A percentile compares a stretch with the other conserved stretches of the same genome.
These are phyloP conservation scores for Serendipita sp. DNA, from an alignment of 768 basidiomycete species.

Conservation along the genomic window DNA sequence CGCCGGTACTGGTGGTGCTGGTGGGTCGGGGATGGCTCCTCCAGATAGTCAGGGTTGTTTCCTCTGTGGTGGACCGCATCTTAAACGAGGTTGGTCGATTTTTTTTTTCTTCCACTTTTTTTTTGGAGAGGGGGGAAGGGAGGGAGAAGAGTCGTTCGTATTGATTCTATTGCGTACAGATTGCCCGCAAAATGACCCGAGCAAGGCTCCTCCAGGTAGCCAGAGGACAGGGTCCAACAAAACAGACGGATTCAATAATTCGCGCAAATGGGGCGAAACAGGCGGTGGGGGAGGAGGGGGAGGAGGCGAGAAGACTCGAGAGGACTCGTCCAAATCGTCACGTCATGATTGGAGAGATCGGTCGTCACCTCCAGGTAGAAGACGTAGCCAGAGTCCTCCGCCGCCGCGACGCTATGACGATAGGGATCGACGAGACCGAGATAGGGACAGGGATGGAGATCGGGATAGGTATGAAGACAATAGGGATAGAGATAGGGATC, in stretches of 20 bases:
- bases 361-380: background rate
- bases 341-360: background rate
- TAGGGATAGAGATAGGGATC: too few relatives aligned
- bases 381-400: background rate
- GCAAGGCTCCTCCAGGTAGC: background rate
- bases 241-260: background rate
- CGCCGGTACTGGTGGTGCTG: slow-evolving; percentile 44
- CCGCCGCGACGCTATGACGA: background rate
- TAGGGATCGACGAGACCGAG: background rate
- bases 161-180: slow-evolving; percentile 3
- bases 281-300: too few relatives aligned
- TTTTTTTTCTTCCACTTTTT: background rate
- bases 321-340: background rate
- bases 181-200: slow-evolving; percentile 10
- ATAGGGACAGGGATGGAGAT: background rate
- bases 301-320: too few relatives aligned
- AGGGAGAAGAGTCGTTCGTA: too few relatives aligned
- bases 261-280: background rate
- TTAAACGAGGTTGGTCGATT: slow-evolving; percentile 56
- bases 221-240: background rate
- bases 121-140: too few relatives aligned
- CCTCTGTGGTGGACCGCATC: slow-evolving; percentile 82
- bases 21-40: slow-evolving; percentile 27
- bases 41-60: slow-evolving; percentile 63
- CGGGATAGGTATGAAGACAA: too few relatives aligned